Conservation (phyloP, 75 land plant genomes). For the Sequoiadendron giganteum region DNA sequence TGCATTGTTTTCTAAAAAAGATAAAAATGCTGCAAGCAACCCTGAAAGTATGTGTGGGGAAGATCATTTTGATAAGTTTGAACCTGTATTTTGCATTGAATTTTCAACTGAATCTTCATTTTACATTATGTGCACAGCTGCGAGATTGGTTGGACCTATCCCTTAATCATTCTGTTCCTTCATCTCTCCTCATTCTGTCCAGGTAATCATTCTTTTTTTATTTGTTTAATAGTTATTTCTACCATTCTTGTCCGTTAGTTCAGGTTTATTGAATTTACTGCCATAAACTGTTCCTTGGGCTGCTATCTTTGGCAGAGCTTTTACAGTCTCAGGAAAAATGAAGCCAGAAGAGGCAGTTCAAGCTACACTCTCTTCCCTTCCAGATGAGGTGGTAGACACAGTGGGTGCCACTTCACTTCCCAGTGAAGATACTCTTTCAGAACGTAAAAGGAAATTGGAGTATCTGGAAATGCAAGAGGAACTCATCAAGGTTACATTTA, state of each 20-base stretch:
- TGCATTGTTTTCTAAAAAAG: background rate
- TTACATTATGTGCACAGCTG: conserved; percentile 42
- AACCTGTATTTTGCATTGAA: background rate
- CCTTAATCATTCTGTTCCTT: conserved; percentile 87
- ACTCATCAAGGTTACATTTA: conserved; percentile 70
- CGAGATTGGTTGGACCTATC: conserved; percentile 96
- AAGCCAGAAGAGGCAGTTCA: conserved; percentile 92
- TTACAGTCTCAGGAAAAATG: conserved; percentile 81
- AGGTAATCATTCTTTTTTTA: conserved; percentile 41
- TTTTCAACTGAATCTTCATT: background rate
- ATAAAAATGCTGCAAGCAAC: background rate
- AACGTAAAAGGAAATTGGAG: conserved; percentile 87
- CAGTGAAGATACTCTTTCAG: conserved; percentile 87
- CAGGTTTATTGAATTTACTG: background rate
- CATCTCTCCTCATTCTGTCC: conserved; percentile 94
- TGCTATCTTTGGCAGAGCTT: conserved; percentile 58
- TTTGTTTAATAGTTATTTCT: background rate
- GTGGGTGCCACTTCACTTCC: conserved; percentile 72
- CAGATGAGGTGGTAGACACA: conserved; percentile 95
- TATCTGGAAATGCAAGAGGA: conserved; percentile 89
- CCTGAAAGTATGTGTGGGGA: background rate
- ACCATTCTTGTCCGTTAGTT: background rate
- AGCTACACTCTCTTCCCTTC: conserved; percentile 91
- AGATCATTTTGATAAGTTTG: background rate
- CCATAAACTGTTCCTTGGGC: background rate